Conservation (phyloP, 768 basidiomycete genomes). For the Russula vinacea region DNA sequence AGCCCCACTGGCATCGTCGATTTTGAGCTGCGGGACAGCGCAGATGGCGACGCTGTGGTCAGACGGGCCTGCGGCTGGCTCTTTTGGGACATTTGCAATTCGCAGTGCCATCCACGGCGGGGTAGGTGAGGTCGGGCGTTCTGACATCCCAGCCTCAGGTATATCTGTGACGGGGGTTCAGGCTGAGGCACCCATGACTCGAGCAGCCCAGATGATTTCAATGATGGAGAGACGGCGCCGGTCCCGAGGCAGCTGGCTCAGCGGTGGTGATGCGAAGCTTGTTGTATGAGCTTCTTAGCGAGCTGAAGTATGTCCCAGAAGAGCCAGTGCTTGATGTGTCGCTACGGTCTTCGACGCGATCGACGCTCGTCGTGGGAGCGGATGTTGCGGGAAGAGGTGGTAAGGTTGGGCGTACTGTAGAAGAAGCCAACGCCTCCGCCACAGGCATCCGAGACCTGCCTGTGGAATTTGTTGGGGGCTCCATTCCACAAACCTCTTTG, state of each 20-base stretch:
- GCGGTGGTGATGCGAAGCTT: slow-evolving; percentile 13
- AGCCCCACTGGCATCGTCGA: slow-evolving; percentile 61
- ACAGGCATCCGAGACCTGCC: slow-evolving; percentile 3
- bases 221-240: slow-evolving; percentile 52
- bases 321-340: slow-evolving; percentile 18
- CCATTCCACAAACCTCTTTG: slow-evolving; percentile 64
- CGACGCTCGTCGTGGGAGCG: background rate
- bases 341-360: slow-evolving; percentile 23
- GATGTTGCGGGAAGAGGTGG: slow-evolving; percentile 8
- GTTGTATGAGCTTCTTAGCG: slow-evolving; percentile 25
- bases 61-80: slow-evolving; percentile 8
- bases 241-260: slow-evolving; percentile 28
- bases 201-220: slow-evolving; percentile 71
- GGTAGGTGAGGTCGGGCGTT: slow-evolving; percentile 5
- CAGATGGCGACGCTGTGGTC: slow-evolving; percentile 14
- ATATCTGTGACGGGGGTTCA: slow-evolving; percentile 10
- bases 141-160: slow-evolving; percentile 17
- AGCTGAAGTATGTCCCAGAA: slow-evolving; percentile 14
- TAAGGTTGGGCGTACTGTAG: slow-evolving; percentile 8
- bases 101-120: slow-evolving; percentile 19
- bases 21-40: slow-evolving; percentile 19
- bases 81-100: slow-evolving; percentile 10
- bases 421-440: slow-evolving; percentile 14
- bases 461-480: slow-evolving; percentile 38
- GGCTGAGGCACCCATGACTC: slow-evolving; percentile 46